Evolutionary conservation across 2,329 filamentous ascomycete genomes (phyloP).

Genomic region (Aspergillus candidus): DNA sequence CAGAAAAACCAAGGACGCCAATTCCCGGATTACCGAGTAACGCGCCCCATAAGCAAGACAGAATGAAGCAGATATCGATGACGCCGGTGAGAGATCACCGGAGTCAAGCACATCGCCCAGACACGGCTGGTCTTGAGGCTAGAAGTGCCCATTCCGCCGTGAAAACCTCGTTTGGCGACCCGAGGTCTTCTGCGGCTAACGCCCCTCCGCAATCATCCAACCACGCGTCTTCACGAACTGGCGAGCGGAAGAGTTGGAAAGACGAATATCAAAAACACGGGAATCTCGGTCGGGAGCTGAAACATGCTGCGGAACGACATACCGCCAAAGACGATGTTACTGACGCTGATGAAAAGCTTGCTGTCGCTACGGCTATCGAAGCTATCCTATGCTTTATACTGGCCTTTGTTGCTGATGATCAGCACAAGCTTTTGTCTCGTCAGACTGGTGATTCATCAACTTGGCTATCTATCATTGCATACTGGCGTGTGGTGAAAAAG

Average conservation of each 20-base stretch:
- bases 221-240: slow-evolving; percentile 19
- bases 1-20: slow-evolving; percentile 34
- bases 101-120: slow-evolving; percentile 32
- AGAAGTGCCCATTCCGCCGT: slow-evolving; percentile 29
- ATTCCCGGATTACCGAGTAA: slow-evolving; percentile 27
- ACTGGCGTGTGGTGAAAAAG: slow-evolving; percentile 41
- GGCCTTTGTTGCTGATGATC: slow-evolving; percentile 40
- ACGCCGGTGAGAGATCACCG: slow-evolving; percentile 42
- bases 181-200: slow-evolving; percentile 18
- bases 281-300: slow-evolving; percentile 40
- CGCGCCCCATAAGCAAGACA: slow-evolving; percentile 23
- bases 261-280: slow-evolving; percentile 39
- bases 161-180: slow-evolving; percentile 24
- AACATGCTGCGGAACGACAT: slow-evolving; percentile 39
- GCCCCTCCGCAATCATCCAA: slow-evolving; percentile 25
- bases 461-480: slow-evolving; percentile 45
- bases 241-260: slow-evolving; percentile 38
- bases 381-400: slow-evolving; percentile 45
- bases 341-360: slow-evolving; percentile 30
- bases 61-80: slow-evolving; percentile 23
- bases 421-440: slow-evolving; percentile 31
- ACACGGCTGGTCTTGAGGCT: slow-evolving; percentile 35
- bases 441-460: slow-evolving; percentile 35
- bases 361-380: slow-evolving; percentile 38
- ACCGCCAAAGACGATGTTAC: slow-evolving; percentile 26